Evolutionary conservation across 768 basidiomycete genomes (phyloP).

Genomic region (Xanthoconium purpureum): DNA sequence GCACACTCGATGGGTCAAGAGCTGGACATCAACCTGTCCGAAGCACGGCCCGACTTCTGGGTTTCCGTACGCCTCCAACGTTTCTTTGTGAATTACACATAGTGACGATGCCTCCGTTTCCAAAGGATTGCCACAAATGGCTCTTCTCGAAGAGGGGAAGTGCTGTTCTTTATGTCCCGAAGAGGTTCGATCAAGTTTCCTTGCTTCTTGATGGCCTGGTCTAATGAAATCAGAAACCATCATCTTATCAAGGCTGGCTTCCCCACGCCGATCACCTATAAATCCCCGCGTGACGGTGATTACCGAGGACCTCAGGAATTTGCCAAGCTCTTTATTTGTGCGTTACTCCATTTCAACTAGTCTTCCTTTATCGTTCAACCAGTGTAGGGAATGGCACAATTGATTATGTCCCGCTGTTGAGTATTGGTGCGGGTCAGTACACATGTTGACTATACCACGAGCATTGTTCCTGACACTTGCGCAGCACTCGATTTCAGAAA

Average conservation of each 20-base stretch:
- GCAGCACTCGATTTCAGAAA: constrained; percentile 70
- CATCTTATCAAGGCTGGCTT: constrained; percentile 52
- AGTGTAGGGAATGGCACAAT: constrained; percentile 61
- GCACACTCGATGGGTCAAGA: constrained; percentile 80
- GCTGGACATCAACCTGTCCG: constrained; percentile 52
- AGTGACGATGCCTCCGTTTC: too few relatives aligned
- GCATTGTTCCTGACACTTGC: background rate
- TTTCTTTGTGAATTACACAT: background rate
- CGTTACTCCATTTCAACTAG: background rate
- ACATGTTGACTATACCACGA: background rate
- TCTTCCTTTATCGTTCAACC: background rate
- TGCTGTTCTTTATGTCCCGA: constrained; percentile 76
- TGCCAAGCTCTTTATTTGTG: constrained; percentile 47
- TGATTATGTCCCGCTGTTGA: constrained; percentile 52
- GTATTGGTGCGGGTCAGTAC: constrained; percentile 47
- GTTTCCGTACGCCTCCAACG: constrained; percentile 49
- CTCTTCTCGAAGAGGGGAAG: constrained; percentile 64
- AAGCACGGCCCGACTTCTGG: constrained; percentile 70
- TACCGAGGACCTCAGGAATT: constrained; percentile 37
- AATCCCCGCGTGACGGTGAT: constrained; percentile 42
- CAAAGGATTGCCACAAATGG: constrained; percentile 86
- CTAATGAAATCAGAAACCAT: constrained; percentile 48
- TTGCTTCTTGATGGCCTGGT: background rate
- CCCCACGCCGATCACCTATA: constrained; percentile 53
- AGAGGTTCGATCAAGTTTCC: constrained; percentile 36